Evolutionary conservation across 331 rosid species (phyloP).

Genomic region (Quercus tomentella): DNA sequence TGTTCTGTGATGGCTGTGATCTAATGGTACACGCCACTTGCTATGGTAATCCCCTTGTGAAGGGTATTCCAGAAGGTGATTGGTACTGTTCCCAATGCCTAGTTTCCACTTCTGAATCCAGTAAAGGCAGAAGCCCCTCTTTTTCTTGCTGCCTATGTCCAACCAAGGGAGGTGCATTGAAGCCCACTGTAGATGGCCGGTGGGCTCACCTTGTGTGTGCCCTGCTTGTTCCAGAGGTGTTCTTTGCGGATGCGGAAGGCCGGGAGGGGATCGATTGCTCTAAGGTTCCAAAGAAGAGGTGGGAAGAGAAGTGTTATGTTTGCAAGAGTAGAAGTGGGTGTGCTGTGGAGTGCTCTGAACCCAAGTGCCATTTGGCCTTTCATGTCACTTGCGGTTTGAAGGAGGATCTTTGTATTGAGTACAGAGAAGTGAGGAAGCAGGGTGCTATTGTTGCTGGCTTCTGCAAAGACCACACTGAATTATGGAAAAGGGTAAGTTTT

Average conservation of each 20-base stretch:
- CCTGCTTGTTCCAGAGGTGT: constrained; percentile 73
- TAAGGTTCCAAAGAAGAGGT: constrained; percentile 52
- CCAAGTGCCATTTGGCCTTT: constrained; percentile 58
- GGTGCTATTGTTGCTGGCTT: constrained; percentile 86
- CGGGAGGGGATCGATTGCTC: constrained; percentile 86
- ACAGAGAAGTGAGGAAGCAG: constrained; percentile 56
- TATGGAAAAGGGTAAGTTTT: constrained; percentile 66
- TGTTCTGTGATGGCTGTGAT: constrained; percentile 82
- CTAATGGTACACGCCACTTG: constrained; percentile 87
- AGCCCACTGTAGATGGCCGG: constrained; percentile 34
- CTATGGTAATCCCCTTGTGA: constrained; percentile 64
- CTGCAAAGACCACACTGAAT: constrained; percentile 57
- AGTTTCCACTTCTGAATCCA: background rate
- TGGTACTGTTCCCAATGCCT: constrained; percentile 78
- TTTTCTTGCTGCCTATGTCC: constrained; percentile 62
- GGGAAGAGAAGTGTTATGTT: constrained; percentile 61
- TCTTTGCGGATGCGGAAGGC: constrained; percentile 68
- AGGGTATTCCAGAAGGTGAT: constrained; percentile 61
- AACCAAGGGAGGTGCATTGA: constrained; percentile 59
- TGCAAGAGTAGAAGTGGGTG: constrained; percentile 53
- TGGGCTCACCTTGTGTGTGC: constrained; percentile 85
- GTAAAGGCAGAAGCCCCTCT: background rate
- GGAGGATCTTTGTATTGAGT: constrained; percentile 75
- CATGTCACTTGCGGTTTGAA: constrained; percentile 75
- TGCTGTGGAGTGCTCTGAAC: constrained; percentile 68